Evolutionary conservation across 2,329 filamentous ascomycete species (phyloP).

Genomic region (Fusarium graminum): DNA sequence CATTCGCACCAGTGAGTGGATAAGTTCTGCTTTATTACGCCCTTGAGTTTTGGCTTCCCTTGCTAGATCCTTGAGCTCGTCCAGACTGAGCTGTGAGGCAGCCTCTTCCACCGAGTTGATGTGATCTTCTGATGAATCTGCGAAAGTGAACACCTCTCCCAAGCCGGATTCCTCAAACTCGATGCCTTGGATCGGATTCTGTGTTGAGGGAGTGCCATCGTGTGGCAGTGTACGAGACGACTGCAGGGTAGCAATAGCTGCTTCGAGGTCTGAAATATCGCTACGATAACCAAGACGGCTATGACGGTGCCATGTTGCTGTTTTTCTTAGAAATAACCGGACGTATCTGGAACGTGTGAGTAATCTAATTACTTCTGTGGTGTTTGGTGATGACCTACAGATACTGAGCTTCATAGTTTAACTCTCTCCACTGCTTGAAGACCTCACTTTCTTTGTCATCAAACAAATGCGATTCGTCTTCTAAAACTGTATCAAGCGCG

Average conservation of each 20-base stretch:
- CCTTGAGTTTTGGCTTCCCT: conserved; percentile 90
- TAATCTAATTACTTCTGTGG: neutral
- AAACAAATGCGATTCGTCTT: conserved; percentile 91
- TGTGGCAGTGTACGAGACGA: conserved; percentile 66
- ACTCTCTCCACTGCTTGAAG: conserved; percentile 78
- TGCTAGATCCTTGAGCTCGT: conserved; percentile 86
- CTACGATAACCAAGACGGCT: conserved; percentile 82
- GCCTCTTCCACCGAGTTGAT: conserved; percentile 87
- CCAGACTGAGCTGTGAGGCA: conserved; percentile 82
- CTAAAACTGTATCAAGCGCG: conserved; percentile 87
- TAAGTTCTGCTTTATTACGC: conserved; percentile 86
- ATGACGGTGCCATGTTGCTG: conserved; percentile 89
- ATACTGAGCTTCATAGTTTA: conserved; percentile 91
- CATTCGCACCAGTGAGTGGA: conserved; percentile 78
- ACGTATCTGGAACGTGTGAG: conserved; percentile 75
- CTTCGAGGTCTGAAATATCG: conserved; percentile 81
- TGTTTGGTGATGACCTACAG: conserved; percentile 68
- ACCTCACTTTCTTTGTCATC: conserved; percentile 81
- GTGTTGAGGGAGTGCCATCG: conserved; percentile 15
- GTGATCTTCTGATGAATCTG: conserved; percentile 78
- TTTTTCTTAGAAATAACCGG: conserved; percentile 91
- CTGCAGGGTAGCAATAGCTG: conserved; percentile 76
- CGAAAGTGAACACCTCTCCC: conserved; percentile 77
- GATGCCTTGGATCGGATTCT: conserved; percentile 49
- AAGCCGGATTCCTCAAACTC: conserved; percentile 61